A percentile compares a stretch with the other conserved stretches of the same genome.
Evolutionary conservation across 2,329 filamentous ascomycete genomes (phyloP).

Genomic region (Scytalidium lignicola): DNA sequence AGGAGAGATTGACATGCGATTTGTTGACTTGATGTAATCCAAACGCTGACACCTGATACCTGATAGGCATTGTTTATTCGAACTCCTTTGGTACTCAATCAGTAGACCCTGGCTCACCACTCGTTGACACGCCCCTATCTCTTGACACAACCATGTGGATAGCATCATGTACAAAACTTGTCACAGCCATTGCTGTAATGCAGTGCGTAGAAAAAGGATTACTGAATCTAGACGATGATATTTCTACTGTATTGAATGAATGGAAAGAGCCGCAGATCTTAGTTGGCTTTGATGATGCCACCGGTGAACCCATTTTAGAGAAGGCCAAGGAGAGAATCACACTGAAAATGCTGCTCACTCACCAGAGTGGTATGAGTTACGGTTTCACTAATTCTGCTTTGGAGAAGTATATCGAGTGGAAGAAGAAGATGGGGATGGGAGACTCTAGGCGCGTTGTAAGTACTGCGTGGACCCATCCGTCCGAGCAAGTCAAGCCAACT

Average conservation of each 20-base stretch:
- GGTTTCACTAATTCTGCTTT: neutral
- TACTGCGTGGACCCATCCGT: too few species aligned
- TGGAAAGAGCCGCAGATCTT: conserved; percentile 9
- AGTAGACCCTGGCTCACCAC: too few species aligned
- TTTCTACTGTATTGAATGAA: conserved; percentile 8
- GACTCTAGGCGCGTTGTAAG: too few species aligned
- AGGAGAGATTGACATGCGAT: too few species aligned
- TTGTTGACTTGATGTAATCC: too few species aligned
- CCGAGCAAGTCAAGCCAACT: too few species aligned
- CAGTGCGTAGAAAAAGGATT: conserved; percentile 48
- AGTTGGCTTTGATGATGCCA: conserved; percentile 5
- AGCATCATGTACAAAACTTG: conserved; percentile 51
- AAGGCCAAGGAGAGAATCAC: conserved; percentile 6
- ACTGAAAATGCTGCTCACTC: conserved; percentile 4
- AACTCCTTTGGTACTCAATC: too few species aligned
- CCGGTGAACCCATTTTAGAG: neutral
- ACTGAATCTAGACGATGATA: conserved; percentile 39
- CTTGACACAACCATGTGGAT: conserved; percentile 21
- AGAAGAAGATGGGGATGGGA: too few species aligned
- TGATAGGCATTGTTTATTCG: too few species aligned
- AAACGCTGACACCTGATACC: too few species aligned
- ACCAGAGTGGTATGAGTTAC: conserved; percentile 19
- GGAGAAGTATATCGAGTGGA: neutral
- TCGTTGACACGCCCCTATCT: neutral
- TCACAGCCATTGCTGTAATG: conserved; percentile 45